A percentile compares a stretch with the other conserved stretches of the same genome.
Evolutionary conservation across 257 asterid species (phyloP).

Genomic region (Przewalskia tangutica): DNA sequence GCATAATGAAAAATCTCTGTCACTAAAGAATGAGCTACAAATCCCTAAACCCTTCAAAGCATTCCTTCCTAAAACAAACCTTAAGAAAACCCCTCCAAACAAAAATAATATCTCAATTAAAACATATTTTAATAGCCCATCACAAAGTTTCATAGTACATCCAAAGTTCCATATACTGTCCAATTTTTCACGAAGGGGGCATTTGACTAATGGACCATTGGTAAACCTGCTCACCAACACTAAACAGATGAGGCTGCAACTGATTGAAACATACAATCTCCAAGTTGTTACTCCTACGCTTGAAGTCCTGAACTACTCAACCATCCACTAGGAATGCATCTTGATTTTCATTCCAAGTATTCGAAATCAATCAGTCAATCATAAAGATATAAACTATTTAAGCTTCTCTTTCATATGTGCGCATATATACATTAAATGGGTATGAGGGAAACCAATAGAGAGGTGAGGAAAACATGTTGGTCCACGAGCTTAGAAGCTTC

Average conservation of each 20-base stretch:
- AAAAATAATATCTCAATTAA: not conserved
- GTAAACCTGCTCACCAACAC: not conserved
- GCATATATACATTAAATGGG: not conserved
- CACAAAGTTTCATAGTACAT: not conserved
- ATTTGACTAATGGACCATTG: not conserved
- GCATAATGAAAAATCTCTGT: conserved; percentile 45
- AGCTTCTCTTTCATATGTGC: not conserved
- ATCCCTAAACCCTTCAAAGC: not conserved
- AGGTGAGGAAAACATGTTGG: too few species aligned
- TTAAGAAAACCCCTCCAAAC: not conserved
- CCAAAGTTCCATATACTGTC: not conserved
- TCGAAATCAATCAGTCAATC: not conserved
- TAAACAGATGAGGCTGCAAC: not conserved
- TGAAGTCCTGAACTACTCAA: not conserved
- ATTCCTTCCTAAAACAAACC: not conserved
- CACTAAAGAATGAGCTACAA: not conserved
- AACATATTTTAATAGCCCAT: not conserved
- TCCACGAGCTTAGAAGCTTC: too few species aligned
- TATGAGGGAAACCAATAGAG: too few species aligned
- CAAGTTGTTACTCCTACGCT: not conserved
- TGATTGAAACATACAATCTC: not conserved
- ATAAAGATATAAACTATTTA: not conserved
- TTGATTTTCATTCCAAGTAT: too few species aligned
- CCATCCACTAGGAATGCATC: not conserved
- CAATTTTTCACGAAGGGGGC: not conserved